Evolutionary conservation across 345 rosid genomes (phyloP), one percentile per base, ranked within the genome.

Genomic region (Pistacia vera): DNA sequence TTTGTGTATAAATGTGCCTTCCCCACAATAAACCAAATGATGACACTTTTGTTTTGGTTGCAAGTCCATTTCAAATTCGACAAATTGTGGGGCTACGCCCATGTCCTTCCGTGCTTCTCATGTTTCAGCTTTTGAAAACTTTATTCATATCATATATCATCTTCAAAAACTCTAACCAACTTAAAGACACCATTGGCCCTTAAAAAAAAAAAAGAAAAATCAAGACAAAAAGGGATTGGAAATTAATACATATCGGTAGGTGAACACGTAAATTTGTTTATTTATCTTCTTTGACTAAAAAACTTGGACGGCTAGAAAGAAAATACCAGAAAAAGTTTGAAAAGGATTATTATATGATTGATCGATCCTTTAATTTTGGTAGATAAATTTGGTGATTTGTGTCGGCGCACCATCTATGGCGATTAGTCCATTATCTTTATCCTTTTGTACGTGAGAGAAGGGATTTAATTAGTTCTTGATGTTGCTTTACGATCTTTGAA

Each of bases 11-110:
- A 30, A 30, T 30, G 33, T 73, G 69, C 66, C 73, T 28, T 66
- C 72, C 63, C 70, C 69, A 69, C 76, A 66, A 71, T 52, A 71
- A 79, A 81, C 78, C 79, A 73, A 84, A 84, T 77, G 80, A 79
- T 81, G 81, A 57, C 72, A 25, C 82, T 73, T 78, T 70, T 76
- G 72, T 66, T 78, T 70, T 79, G 72, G 84, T 66, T 12, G 66
- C 66, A 55, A 73, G 83, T 84, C 84, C 78, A 62, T 77, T 69
- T 63, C 79, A 65, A 46, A 46, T 16, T 71, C 59, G 72, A 11
- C 20, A 38, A 60, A 44, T 41, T 4, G 72, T 70, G 82, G 82
- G 78, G 58, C 52, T 57, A 64, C 17, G 44, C 3, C 35, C 38
- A 25, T 48, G 18, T 75, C 68, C 18, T 35, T 71, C 11, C 57